Evolutionary conservation across 768 basidiomycete species (phyloP), one percentile per base, ranked within the genome.

Genomic region (Trametes gibbosa): DNA sequence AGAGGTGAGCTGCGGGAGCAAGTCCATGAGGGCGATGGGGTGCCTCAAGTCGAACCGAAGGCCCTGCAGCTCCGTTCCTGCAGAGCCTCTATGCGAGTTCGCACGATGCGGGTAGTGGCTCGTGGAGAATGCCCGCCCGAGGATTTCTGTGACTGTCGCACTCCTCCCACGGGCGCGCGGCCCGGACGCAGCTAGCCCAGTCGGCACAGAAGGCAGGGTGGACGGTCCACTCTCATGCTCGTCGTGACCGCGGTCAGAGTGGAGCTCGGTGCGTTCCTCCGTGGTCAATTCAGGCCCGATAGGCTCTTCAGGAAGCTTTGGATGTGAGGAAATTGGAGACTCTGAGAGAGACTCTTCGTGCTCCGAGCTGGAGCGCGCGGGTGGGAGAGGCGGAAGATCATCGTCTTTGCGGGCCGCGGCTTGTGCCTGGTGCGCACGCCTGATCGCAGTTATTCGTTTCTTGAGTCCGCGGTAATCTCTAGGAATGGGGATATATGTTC

Each of bases 391-490:
- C 2, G 55, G 13, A 8, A 47, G 25, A 1, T 25, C 57, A 8
- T 53, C 56, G 21, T 52, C 57, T 32, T 39, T 42, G n/a, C 34
- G 35, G 13, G 32, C 29, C 4, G 17, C 14, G 23, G 42, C 25
- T 19, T 41, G 25, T 34, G 63, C 55, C 32, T 68, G 63, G 6
- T 54, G 55, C 9, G 61, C 61, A 8, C 58, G 41, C 10, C 79
- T 79, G 54, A 90, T 83, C 1, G 78, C 78, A 14, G 76, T 75
- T 23, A 92, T 85, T 14, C 78, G 76, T 62, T 82, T 86, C 72
- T 91, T 91, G 16, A 92, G 80, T 9, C 79, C 82, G 2, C 80
- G 80, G 66, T 92, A 92, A 69, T 92, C 83, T 68, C 90, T 92
- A 63, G 23, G 21, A 16, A 55, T 25, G 47, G 58, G 29, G 17